These are phyloP conservation scores for Gastroboletus turbinatus DNA, from an alignment of 1,284 basidiomycete genomes.

Conservation along the genomic window DNA sequence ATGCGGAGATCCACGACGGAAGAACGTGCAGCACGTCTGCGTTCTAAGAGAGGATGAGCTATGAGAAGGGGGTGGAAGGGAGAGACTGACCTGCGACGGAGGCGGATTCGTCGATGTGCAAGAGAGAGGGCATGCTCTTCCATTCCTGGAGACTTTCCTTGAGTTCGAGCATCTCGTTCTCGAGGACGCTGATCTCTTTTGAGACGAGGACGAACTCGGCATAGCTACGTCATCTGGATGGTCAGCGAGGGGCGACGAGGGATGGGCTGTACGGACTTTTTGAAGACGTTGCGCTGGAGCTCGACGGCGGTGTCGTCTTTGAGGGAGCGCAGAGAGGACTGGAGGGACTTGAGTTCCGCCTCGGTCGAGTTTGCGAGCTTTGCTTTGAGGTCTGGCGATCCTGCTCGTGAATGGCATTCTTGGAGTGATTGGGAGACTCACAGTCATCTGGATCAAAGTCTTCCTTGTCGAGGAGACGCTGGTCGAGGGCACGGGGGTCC, in stretches of 20 bases:
- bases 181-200: slow-evolving; percentile 94
- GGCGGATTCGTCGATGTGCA: slow-evolving; percentile 82
- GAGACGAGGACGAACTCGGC: slow-evolving; percentile 95
- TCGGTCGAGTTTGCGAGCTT: slow-evolving; percentile 82
- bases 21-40: slow-evolving; percentile 74
- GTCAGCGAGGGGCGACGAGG: not conserved
- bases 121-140: slow-evolving; percentile 90
- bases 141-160: slow-evolving; percentile 94
- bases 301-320: slow-evolving; percentile 70
- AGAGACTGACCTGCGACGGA: slow-evolving; percentile 47
- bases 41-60: slow-evolving; percentile 37
- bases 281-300: slow-evolving; percentile 83
- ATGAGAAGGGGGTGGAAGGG: not conserved
- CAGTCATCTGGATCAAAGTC: slow-evolving; percentile 82
- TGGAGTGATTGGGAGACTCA: slow-evolving; percentile 39
- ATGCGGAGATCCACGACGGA: slow-evolving; percentile 92
- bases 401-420: not conserved
- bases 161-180: slow-evolving; percentile 97
- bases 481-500: slow-evolving; percentile 42
- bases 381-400: slow-evolving; percentile 58
- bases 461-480: slow-evolving; percentile 72
- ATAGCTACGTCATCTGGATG: slow-evolving; percentile 58
- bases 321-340: slow-evolving; percentile 64
- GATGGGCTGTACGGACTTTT: slow-evolving; percentile 59
- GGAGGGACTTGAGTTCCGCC: slow-evolving; percentile 69